A percentile compares a stretch with the other conserved stretches of the same genome.
These are phyloP conservation scores for Trichoderma gamsii DNA, from an alignment of 495 filamentous ascomycete genomes.

Conservation along the genomic window DNA sequence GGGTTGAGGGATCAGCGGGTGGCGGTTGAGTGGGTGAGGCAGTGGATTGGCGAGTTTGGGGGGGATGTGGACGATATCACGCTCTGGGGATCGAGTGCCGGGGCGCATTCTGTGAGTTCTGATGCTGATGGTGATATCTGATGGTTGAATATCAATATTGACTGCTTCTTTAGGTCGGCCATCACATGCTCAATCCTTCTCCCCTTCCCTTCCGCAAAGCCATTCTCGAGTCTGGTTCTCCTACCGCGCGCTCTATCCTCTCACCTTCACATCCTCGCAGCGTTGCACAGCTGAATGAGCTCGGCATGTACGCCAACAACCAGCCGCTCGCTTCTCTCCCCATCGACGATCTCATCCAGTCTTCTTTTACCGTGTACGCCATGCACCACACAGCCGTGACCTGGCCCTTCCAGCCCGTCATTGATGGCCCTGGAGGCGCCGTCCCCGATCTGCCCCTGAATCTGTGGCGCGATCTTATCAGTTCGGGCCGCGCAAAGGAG, in stretches of 20 bases:
- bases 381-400: slow-evolving; percentile 49
- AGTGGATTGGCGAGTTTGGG: slow-evolving; percentile 15
- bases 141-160: neutral
- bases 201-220: slow-evolving; percentile 52
- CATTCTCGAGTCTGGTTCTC: slow-evolving; percentile 58
- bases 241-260: slow-evolving; percentile 55
- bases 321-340: slow-evolving; percentile 45
- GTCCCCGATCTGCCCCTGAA: slow-evolving; percentile 52
- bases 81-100: slow-evolving; percentile 60
- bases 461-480: slow-evolving; percentile 46
- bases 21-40: slow-evolving; percentile 14
- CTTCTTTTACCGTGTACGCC: slow-evolving; percentile 47
- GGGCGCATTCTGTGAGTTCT: slow-evolving; percentile 53
- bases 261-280: slow-evolving; percentile 49
- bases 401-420: slow-evolving; percentile 65
- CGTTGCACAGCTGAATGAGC: slow-evolving; percentile 34
- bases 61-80: slow-evolving; percentile 57
- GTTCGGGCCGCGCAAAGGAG: slow-evolving; percentile 32
- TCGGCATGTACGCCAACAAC: slow-evolving; percentile 36
- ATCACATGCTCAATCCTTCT: slow-evolving; percentile 46
- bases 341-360: slow-evolving; percentile 37
- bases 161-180: slow-evolving; percentile 46
- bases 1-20: slow-evolving; percentile 59
- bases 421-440: slow-evolving; percentile 48
- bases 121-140: neutral